Base-by-base conservation (phyloP, 441 rosid species). In the Gossypium laxum region DNA sequence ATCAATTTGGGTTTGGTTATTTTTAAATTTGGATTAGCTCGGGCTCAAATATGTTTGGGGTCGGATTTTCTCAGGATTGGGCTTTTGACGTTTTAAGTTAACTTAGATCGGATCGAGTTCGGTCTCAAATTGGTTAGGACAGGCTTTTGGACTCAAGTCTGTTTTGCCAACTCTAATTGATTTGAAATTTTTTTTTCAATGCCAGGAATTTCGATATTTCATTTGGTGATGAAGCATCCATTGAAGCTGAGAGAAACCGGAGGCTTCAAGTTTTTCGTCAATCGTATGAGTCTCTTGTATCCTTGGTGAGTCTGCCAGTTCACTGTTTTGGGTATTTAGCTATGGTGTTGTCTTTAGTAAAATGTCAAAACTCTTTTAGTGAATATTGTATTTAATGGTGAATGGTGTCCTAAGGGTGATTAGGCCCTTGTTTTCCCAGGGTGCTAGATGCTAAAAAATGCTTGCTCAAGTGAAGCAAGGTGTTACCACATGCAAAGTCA, bases 211-310 rank as follows among this genome's bases (percentile, higher is more conserved):
- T 93, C 19, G 85, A 87, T 77, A 68, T 52, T 55, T 84, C 96
- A 72, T 81, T 85, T 77, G 88, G 89, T 38, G 84, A 79, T 79
- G 94, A 91, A 82, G 82, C 85, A 75, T 81, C 91, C 41, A 76
- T 83, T 77, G 96, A 90, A 76, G 87, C 85, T 34, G 99, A 95
- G 86, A 91, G 94, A 83, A 92, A 82, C 77, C 85, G 90, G 80
- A 84, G 99, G 82, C 79, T 91, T 77, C 91, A 85, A 75, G 77
- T 86, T 82, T 95, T 92, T 79, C 78, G 76, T 57, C 75, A 91
- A 78, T 89, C 91, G 24, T 95, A 90, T 63, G 93, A 87, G 80
- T 85, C 86, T 69, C 93, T 95, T 65, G 97, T 91, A 71, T 90
- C 97, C 77, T 80, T 92, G 96, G 99, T 95, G 77, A 83, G 97